Percentiles rank a stretch among this genome's conserved stretches.
Evolutionary conservation across 225 moss, liverwort and hornwort species (phyloP).

Genomic region (Marchantia polymorpha): DNA sequence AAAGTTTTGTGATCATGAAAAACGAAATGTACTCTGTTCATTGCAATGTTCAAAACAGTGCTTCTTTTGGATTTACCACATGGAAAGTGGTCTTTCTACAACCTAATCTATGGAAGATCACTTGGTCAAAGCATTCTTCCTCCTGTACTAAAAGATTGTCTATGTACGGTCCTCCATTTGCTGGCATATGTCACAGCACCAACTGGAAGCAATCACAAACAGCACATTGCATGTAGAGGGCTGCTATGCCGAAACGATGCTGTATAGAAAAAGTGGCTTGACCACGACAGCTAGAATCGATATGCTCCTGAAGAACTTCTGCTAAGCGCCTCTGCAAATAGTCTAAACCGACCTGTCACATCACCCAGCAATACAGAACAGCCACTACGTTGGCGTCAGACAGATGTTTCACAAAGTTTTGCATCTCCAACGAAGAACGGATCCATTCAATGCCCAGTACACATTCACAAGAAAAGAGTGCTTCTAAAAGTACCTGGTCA

Average conservation of each 20-base stretch:
- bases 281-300: constrained; percentile 58
- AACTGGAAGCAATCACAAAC: constrained; percentile 72
- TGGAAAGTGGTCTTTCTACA: background rate
- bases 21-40: background rate
- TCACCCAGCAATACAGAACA: background rate
- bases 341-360: constrained; percentile 70
- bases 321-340: constrained; percentile 69
- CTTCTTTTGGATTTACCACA: background rate
- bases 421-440: background rate
- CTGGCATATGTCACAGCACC: constrained; percentile 55
- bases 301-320: constrained; percentile 75
- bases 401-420: background rate
- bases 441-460: background rate
- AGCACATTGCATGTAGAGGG: constrained; percentile 85
- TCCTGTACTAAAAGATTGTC: background rate
- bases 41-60: background rate
- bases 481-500: constrained; percentile 56
- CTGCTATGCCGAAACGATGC: constrained; percentile 71
- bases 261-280: constrained; percentile 69
- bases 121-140: background rate
- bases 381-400: background rate
- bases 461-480: background rate
- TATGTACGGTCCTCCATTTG: background rate
- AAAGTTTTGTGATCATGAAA: background rate
- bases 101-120: background rate